phyloP scores from a whole-genome alignment of 108 stramenopile genomes.

The Aurantiochytrium sp. region DNA sequence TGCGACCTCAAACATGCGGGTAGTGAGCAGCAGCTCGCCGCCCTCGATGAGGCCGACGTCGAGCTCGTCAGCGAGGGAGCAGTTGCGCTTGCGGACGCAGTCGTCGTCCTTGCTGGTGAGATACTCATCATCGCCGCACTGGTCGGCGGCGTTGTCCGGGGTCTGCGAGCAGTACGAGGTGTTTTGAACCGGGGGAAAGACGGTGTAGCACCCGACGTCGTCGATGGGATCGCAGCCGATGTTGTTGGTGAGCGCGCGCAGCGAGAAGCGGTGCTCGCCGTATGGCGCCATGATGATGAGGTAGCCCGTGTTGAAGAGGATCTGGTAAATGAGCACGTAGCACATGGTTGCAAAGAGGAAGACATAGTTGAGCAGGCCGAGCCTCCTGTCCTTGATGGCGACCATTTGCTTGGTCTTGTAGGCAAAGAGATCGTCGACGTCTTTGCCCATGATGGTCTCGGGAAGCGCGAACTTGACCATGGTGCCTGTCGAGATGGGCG shows the following conservation, averaged over 20 bases:
- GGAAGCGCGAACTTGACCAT: neutral
- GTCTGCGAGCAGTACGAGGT: neutral
- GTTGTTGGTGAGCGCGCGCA: neutral
- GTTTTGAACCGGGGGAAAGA: neutral
- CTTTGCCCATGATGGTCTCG: neutral
- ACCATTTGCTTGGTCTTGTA: conserved; percentile 2
- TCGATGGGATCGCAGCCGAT: conserved; percentile 7
- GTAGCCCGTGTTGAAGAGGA: conserved; percentile 24
- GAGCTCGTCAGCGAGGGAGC: conserved; percentile 14
- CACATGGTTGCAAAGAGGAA: neutral
- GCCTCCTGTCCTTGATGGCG: conserved; percentile 2
- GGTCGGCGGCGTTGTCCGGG: neutral
- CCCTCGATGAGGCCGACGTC: conserved; percentile 12
- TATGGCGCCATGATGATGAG: neutral
- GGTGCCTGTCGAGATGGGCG: no score
- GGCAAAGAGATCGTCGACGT: neutral
- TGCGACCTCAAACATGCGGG: neutral
- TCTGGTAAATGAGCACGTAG: conserved; percentile 21
- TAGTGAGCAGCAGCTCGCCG: neutral
- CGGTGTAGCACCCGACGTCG: neutral
- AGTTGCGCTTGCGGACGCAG: neutral
- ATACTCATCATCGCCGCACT: neutral
- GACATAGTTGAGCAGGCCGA: neutral
- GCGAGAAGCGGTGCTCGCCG: neutral
- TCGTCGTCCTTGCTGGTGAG: neutral